Conservation (phyloP, 2,329 filamentous ascomycete species). For the Conoideocrella luteorostrata region DNA sequence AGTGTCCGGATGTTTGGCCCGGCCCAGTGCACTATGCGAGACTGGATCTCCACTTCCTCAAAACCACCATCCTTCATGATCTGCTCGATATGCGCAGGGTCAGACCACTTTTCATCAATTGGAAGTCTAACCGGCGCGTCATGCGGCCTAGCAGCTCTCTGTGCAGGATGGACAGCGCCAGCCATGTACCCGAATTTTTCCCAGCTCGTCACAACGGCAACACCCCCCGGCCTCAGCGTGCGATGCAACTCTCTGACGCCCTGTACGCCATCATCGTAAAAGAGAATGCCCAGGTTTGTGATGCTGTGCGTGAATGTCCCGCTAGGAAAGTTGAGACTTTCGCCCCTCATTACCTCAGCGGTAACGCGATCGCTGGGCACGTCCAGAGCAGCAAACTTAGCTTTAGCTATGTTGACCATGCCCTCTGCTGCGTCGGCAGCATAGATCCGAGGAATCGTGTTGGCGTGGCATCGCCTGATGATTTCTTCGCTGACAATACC, state of each 20-base stretch:
- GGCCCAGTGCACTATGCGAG: neutral
- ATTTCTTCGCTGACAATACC: slow-evolving; percentile 18
- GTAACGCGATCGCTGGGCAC: neutral
- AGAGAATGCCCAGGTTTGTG: slow-evolving; percentile 33
- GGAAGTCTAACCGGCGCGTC: slow-evolving; percentile 12
- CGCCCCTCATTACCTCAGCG: slow-evolving; percentile 16
- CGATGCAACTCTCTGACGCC: slow-evolving; percentile 30
- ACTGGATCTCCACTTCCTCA: neutral
- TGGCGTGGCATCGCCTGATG: slow-evolving; percentile 2
- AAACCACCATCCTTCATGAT: neutral
- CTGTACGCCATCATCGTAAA: slow-evolving; percentile 22
- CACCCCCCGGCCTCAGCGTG: slow-evolving; percentile 29
- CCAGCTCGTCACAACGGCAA: slow-evolving; percentile 28
- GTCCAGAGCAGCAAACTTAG: neutral
- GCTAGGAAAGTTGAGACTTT: slow-evolving; percentile 20
- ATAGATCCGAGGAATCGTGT: neutral
- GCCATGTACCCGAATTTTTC: slow-evolving; percentile 13
- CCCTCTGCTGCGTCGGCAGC: neutral
- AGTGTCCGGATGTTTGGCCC: neutral
- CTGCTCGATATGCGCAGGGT: neutral
- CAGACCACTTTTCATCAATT: slow-evolving; percentile 3
- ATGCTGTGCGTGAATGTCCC: slow-evolving; percentile 29
- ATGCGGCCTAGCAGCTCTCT: slow-evolving; percentile 11
- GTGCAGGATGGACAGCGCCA: slow-evolving; percentile 10
- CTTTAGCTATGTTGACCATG: slow-evolving; percentile 3